A percentile compares a stretch with the other conserved stretches of the same genome.
These are phyloP conservation scores for Alternaria postmessia DNA, from an alignment of 2,329 filamentous ascomycete genomes.

Conservation along the genomic window DNA sequence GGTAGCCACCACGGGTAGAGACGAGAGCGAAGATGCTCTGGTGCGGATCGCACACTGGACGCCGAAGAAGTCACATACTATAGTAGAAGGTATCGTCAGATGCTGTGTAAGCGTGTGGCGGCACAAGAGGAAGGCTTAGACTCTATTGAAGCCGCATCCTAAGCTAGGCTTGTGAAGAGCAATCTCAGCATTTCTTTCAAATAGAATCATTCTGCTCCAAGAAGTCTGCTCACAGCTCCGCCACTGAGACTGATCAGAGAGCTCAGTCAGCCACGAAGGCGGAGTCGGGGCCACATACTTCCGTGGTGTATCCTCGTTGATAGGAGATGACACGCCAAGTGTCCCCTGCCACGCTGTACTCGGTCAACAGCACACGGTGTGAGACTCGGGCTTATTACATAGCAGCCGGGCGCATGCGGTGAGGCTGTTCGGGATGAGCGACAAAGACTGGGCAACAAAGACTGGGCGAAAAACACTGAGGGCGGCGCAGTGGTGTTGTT, in stretches of 20 bases:
- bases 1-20: too few relatives aligned
- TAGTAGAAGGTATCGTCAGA: too few relatives aligned
- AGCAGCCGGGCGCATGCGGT: neutral
- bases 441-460: neutral
- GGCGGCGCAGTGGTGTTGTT: neutral
- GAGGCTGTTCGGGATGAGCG: neutral
- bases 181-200: too few relatives aligned
- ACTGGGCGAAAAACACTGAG: neutral
- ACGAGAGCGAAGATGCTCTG: too few relatives aligned
- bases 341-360: conserved; percentile 2
- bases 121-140: too few relatives aligned
- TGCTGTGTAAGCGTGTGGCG: too few relatives aligned
- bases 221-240: neutral
- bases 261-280: neutral
- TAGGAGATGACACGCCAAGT: neutral
- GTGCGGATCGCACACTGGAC: too few relatives aligned
- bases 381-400: conserved; percentile 3
- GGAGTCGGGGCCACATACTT: neutral
- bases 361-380: neutral
- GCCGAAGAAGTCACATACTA: too few relatives aligned
- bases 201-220: too few relatives aligned
- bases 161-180: too few relatives aligned
- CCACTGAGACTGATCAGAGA: neutral
- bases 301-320: conserved; percentile 5
- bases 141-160: too few relatives aligned